Percentiles rank a stretch among this genome's conserved stretches.
Evolutionary conservation across 2,329 filamentous ascomycete genomes (phyloP).

Genomic region (Ilyonectria sp.): DNA sequence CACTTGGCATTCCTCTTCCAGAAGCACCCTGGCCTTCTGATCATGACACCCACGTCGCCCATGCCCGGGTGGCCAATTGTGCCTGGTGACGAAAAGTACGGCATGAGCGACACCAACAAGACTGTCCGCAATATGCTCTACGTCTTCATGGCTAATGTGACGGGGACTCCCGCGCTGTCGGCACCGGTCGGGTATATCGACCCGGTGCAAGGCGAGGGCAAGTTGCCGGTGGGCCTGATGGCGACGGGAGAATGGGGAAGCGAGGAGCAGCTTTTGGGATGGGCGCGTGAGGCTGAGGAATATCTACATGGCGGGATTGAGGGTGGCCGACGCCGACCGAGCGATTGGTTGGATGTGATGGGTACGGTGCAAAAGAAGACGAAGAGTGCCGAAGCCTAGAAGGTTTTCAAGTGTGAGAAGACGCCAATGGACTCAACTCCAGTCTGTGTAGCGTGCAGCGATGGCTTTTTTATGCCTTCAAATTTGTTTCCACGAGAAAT

Average conservation of each 20-base stretch:
- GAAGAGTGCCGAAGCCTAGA: constrained; percentile 29
- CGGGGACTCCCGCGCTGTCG: constrained; percentile 81
- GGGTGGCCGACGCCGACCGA: constrained; percentile 66
- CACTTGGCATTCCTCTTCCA: constrained; percentile 82
- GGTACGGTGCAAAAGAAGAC: constrained; percentile 44
- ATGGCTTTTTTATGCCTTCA: constrained; percentile 6
- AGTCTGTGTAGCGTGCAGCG: not conserved
- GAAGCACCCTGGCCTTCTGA: constrained; percentile 80
- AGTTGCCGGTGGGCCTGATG: constrained; percentile 73
- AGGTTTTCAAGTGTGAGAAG: not conserved
- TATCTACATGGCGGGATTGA: constrained; percentile 66
- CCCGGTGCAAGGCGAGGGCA: constrained; percentile 69
- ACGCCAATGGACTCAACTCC: not conserved
- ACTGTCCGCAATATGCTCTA: constrained; percentile 88
- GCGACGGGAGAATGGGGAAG: constrained; percentile 77
- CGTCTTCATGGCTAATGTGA: constrained; percentile 87
- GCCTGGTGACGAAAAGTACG: constrained; percentile 75
- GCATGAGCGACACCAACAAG: constrained; percentile 80
- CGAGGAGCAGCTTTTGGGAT: constrained; percentile 75
- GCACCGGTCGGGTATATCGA: constrained; percentile 82
- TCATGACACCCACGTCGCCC: constrained; percentile 85
- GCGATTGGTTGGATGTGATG: constrained; percentile 73
- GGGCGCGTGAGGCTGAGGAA: constrained; percentile 70
- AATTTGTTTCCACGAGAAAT: not conserved
- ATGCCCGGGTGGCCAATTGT: constrained; percentile 80